Conservation (phyloP, 495 filamentous ascomycete species). For the Podospora pseudoanserina region DNA sequence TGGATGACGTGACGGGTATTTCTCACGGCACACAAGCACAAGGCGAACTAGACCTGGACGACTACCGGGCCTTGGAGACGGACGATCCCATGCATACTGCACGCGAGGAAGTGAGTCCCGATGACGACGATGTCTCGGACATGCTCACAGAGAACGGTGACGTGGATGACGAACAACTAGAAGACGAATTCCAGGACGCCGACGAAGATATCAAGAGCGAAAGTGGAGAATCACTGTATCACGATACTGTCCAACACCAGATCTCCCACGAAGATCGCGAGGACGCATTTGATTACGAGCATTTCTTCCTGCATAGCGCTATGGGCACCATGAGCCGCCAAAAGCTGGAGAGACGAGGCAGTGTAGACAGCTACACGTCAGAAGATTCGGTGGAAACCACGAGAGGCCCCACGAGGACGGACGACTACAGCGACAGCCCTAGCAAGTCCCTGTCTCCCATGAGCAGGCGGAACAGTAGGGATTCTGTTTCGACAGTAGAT, state of each 20-base stretch:
- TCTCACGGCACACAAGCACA: constrained; percentile 19
- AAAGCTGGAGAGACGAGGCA: constrained; percentile 45
- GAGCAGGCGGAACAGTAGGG: constrained; percentile 55
- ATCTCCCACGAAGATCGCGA: constrained; percentile 85
- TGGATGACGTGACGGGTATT: constrained; percentile 23
- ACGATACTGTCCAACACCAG: constrained; percentile 51
- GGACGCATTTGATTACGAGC: constrained; percentile 96
- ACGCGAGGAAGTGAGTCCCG: constrained; percentile 1
- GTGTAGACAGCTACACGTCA: constrained; percentile 57
- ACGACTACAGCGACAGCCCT: constrained; percentile 2
- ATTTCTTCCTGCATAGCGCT: constrained; percentile 89
- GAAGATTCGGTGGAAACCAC: constrained; percentile 76
- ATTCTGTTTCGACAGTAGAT: constrained; percentile 70
- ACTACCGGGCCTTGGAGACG: neutral
- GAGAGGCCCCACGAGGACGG: constrained; percentile 40
- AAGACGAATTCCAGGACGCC: constrained; percentile 28
- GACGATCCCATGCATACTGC: neutral
- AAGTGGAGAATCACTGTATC: constrained; percentile 53
- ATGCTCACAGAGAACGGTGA: constrained; percentile 39
- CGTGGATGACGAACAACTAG: constrained; percentile 15
- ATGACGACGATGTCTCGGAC: constrained; percentile 33
- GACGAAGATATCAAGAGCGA: constrained; percentile 41
- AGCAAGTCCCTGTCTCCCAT: neutral
- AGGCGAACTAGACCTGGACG: neutral
- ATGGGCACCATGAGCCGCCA: constrained; percentile 64